phyloP scores from a whole-genome alignment of 1,139 yeast genomes.

The Suhomyces bokatorum region DNA sequence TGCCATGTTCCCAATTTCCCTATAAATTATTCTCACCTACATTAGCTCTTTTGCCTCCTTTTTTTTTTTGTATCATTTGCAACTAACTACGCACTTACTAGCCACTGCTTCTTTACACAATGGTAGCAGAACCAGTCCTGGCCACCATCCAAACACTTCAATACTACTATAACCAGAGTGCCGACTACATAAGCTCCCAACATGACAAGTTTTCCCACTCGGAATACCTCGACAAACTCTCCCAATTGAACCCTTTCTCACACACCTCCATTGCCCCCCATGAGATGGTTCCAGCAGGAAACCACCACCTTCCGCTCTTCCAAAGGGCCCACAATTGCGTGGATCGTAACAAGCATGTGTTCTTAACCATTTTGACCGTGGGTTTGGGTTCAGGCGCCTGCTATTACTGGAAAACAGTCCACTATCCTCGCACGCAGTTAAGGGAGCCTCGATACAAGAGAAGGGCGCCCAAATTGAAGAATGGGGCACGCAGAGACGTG shows the following conservation, averaged over 20 bases:
- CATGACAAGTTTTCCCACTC: conserved; percentile 25
- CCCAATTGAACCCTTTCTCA: conserved; percentile 10
- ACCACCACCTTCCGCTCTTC: conserved; percentile 3
- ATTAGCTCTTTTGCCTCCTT: not conserved
- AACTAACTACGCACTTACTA: not conserved
- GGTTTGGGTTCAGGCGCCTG: conserved; percentile 32
- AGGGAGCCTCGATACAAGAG: conserved; percentile 31
- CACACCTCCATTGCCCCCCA: not conserved
- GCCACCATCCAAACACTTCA: conserved; percentile 38
- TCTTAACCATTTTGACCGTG: conserved; percentile 24
- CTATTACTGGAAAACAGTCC: conserved; percentile 12
- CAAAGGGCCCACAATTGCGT: conserved; percentile 15
- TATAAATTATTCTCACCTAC: not conserved
- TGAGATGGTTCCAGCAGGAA: not conserved
- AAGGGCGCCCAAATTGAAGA: conserved; percentile 60
- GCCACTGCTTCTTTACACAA: conserved; percentile 13
- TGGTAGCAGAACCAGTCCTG: conserved; percentile 52
- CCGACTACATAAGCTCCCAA: conserved; percentile 27
- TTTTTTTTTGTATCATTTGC: conserved; percentile 2
- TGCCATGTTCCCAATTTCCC: no score
- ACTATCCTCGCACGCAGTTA: not conserved
- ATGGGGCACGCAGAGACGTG: conserved; percentile 77
- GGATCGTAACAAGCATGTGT: conserved; percentile 18
- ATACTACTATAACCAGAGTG: conserved; percentile 26
- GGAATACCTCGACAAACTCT: conserved; percentile 20